phyloP scores from a whole-genome alignment of 352 stramenopile species.

The Globisporangium ultimum region DNA sequence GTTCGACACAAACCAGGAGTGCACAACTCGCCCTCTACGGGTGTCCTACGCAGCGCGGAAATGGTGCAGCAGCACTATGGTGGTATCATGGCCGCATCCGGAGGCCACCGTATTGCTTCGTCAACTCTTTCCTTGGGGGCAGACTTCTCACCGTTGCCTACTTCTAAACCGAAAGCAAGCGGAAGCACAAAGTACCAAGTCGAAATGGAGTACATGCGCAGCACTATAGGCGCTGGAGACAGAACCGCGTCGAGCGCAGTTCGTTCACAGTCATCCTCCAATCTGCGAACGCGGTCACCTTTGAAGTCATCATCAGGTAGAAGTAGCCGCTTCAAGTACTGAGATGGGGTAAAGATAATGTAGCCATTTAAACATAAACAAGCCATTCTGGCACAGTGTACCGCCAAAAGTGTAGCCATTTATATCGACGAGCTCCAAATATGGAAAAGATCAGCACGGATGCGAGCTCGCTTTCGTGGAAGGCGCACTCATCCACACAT shows the following conservation, averaged over 20 bases:
- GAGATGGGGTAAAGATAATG: too few relatives aligned
- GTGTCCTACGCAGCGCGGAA: constrained; percentile 31
- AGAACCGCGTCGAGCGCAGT: background rate
- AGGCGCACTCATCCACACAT: too few relatives aligned
- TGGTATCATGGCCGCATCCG: too few relatives aligned
- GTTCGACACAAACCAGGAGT: background rate
- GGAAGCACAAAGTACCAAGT: constrained; percentile 24
- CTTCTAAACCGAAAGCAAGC: constrained; percentile 5
- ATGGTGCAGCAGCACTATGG: constrained; percentile 32
- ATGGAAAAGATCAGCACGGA: too few relatives aligned
- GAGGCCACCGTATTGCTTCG: too few relatives aligned
- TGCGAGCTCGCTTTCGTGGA: too few relatives aligned
- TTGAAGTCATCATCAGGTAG: background rate
- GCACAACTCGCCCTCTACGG: background rate
- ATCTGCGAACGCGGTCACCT: constrained; percentile 3
- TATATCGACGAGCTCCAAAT: too few relatives aligned
- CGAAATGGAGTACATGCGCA: constrained; percentile 52
- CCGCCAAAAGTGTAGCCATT: too few relatives aligned
- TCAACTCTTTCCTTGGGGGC: too few relatives aligned
- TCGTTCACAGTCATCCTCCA: background rate
- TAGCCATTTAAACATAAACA: too few relatives aligned
- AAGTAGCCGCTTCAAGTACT: too few relatives aligned
- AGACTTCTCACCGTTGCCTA: background rate
- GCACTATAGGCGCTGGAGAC: constrained; percentile 12
- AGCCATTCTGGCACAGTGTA: too few relatives aligned